These are phyloP conservation scores for Aegilops longissima DNA, from an alignment of 176 grass and related monocot genomes.

Conservation along the genomic window DNA sequence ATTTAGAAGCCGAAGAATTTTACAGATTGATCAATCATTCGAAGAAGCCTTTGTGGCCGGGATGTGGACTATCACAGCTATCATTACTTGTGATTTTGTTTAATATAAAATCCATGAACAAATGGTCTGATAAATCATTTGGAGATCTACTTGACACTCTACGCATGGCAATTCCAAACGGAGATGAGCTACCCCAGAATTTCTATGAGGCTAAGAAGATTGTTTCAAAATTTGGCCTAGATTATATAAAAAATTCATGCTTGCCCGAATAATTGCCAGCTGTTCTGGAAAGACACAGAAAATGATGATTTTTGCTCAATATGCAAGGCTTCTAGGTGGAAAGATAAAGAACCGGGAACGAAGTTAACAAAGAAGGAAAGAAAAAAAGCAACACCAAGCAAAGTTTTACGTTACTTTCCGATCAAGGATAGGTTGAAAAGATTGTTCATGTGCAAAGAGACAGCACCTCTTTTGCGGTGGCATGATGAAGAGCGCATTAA, in stretches of 20 bases:
- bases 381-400: not conserved
- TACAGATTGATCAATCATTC: constrained; percentile 4
- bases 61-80: not conserved
- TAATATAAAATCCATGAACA: constrained; percentile 18
- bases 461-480: not conserved
- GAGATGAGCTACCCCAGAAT: not conserved
- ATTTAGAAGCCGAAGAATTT: constrained; percentile 17
- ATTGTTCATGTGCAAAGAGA: not conserved
- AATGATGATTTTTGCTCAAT: not conserved
- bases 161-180: not conserved
- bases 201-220: constrained; percentile 14
- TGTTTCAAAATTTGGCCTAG: constrained; percentile 20
- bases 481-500: not conserved
- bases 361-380: not conserved
- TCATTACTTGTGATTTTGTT: constrained; percentile 20
- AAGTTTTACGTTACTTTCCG: not conserved
- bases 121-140: constrained; percentile 6
- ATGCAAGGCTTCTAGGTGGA: not conserved
- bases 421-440: not conserved
- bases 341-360: not conserved
- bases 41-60: not conserved
- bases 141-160: not conserved
- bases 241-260: constrained; percentile 13
- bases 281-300: not conserved
- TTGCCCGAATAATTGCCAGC: constrained; percentile 9